Conservation (phyloP, 2,329 filamentous ascomycete genomes). For the Aphanocladium album region DNA sequence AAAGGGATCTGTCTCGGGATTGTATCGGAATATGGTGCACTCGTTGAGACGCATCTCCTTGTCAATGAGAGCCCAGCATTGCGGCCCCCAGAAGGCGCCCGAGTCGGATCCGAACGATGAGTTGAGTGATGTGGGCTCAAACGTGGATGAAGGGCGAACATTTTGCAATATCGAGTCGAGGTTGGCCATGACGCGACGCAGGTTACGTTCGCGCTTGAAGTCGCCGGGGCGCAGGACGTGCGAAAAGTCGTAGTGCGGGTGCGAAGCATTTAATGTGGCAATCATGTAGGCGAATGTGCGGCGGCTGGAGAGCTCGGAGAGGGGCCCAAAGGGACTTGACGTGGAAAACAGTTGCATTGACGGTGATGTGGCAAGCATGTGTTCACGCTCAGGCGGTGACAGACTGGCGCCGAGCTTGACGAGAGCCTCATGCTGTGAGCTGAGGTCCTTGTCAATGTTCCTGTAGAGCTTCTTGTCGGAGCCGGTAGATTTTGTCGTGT, state of each 20-base stretch:
- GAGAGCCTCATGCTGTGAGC: slow-evolving; percentile 84
- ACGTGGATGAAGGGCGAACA: slow-evolving; percentile 59
- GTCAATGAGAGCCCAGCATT: slow-evolving; percentile 89
- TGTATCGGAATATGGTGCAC: slow-evolving; percentile 85
- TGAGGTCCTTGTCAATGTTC: slow-evolving; percentile 85
- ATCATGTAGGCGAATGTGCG: slow-evolving; percentile 95
- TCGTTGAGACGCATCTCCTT: slow-evolving; percentile 90
- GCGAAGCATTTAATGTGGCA: slow-evolving; percentile 90
- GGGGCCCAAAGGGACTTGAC: slow-evolving; percentile 84
- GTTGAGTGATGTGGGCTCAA: slow-evolving; percentile 39
- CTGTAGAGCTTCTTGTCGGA: slow-evolving; percentile 97
- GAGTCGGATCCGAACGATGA: slow-evolving; percentile 40
- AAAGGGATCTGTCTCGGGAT: slow-evolving; percentile 84
- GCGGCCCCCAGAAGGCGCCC: slow-evolving; percentile 71
- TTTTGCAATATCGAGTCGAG: slow-evolving; percentile 86
- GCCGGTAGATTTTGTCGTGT: slow-evolving; percentile 93
- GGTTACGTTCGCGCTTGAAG: slow-evolving; percentile 77
- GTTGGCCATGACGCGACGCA: slow-evolving; percentile 77
- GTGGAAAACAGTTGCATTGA: slow-evolving; percentile 59
- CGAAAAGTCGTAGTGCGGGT: slow-evolving; percentile 90
- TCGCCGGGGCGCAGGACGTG: slow-evolving; percentile 83
- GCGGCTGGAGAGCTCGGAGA: slow-evolving; percentile 82
- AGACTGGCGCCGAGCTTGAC: slow-evolving; percentile 81
- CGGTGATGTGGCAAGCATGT: slow-evolving; percentile 63
- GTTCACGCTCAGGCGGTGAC: slow-evolving; percentile 72